phyloP scores from a whole-genome alignment of 306 rosid genomes.

The Abrus precatorius region DNA sequence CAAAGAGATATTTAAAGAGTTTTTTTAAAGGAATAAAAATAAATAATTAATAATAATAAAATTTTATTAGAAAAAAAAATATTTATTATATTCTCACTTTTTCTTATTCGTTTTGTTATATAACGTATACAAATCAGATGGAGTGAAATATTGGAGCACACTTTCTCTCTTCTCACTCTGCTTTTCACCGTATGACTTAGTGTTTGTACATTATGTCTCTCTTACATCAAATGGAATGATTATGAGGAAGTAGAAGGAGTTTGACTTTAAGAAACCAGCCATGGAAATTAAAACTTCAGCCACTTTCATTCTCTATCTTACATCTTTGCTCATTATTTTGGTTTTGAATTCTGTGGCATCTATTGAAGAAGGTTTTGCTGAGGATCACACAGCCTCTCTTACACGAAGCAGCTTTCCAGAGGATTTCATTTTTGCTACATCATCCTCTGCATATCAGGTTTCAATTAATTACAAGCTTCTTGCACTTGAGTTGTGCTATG shows the following conservation, averaged over 20 bases:
- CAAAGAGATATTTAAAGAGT: too few species aligned
- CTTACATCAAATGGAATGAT: not conserved
- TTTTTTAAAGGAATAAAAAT: too few species aligned
- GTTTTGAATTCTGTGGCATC: not conserved
- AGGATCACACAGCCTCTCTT: not conserved
- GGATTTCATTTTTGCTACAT: constrained; percentile 52
- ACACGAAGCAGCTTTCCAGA: constrained; percentile 50
- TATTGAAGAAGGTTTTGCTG: constrained; percentile 14
- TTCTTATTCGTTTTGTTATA: too few species aligned
- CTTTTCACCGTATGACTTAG: too few species aligned
- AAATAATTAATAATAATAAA: too few species aligned
- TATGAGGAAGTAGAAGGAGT: not conserved
- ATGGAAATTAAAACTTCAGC: not conserved
- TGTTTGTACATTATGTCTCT: too few species aligned
- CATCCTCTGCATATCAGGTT: constrained; percentile 62
- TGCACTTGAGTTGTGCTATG: not conserved
- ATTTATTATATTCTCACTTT: too few species aligned
- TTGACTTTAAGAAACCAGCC: too few species aligned
- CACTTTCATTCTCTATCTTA: not conserved
- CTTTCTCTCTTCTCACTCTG: too few species aligned
- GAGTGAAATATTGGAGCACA: too few species aligned
- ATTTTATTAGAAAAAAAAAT: too few species aligned
- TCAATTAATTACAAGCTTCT: not conserved
- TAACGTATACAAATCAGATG: too few species aligned
- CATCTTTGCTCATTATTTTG: not conserved